These are phyloP conservation scores for Ceratobasidium papillatum DNA, from an alignment of 1,284 basidiomycete species.

Conservation along the genomic window DNA sequence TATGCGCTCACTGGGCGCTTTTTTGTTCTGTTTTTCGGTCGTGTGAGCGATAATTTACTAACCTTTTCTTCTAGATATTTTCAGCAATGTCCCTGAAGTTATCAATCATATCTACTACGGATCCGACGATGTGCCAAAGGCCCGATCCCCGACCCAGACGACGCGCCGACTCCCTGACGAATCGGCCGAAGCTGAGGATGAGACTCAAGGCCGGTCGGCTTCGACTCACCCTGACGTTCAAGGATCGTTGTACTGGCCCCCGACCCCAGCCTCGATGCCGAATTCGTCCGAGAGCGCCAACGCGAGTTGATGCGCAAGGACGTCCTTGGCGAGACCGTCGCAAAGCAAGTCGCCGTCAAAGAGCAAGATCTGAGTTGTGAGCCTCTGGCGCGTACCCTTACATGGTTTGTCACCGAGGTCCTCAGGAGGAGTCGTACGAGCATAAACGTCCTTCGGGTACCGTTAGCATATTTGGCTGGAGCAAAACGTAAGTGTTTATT, in stretches of 20 bases:
- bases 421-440: slow-evolving; percentile 43
- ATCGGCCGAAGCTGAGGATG: background rate
- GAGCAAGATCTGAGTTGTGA: slow-evolving; percentile 1
- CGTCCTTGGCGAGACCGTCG: background rate
- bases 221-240: too few relatives aligned
- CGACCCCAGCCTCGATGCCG: background rate
- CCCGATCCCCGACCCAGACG: background rate
- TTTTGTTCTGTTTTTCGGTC: background rate
- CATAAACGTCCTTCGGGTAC: slow-evolving; percentile 42
- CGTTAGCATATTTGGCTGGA: slow-evolving; percentile 40
- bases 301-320: slow-evolving; percentile 21
- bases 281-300: slow-evolving; percentile 9
- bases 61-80: background rate
- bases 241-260: slow-evolving; percentile 24
- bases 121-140: slow-evolving; percentile 17
- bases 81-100: slow-evolving; percentile 23
- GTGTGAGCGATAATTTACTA: too few relatives aligned
- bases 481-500: background rate
- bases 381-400: slow-evolving; percentile 6
- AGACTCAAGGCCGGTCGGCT: too few relatives aligned
- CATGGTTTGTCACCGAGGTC: slow-evolving; percentile 43
- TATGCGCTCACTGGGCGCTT: slow-evolving; percentile 11
- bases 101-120: slow-evolving; percentile 26
- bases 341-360: background rate
- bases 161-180: background rate